Base-by-base conservation (phyloP, 2,329 filamentous ascomycete species). In the Fusarium bulbicola region DNA sequence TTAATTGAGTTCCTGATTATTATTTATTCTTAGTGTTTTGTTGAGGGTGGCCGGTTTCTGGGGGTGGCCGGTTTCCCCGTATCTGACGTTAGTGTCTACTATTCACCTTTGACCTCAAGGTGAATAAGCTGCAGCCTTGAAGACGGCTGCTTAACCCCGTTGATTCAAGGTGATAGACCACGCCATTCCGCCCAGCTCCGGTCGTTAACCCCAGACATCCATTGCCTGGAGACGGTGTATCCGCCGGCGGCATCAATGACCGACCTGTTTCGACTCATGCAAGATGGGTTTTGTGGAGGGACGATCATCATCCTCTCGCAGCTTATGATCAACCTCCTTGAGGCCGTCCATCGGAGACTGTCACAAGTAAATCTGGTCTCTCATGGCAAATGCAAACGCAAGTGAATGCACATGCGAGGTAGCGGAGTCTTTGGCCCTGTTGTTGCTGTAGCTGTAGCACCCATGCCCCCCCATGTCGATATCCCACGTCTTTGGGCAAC, bases 131-230 rank as follows among this genome's bases (percentile, higher is more conserved):
- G 21, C 20, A 24, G 28, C 39, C 36, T 39, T 62, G 66, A 36
- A 30, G 43, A 37, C 65, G 39, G 40, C 37, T 70, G 61, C 30
- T 65, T 46, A 60, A 73, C 45, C 50, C 45, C 45, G 50, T 69
- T 45, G 43, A 50, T 45, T 47, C 43, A 58, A 53, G 40, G 24
- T 24, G 47, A 60, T 39, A 42, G 49, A 66, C 57, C 63, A 66
- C 65, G 66, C 70, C 66, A 73, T 73, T 61, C 58, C 66, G 53
- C 66, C 54, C 60, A 59, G 45, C 57, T 73, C 70, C 70, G 70
- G 57, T 43, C 26, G n/a, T 63, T 43, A 64, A 59, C 65, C 59
- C 65, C 59, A 61, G 59, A 28, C 34, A 39, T 32, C 26, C 14
- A 45, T 37, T 21, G 36, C 49, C 12, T 47, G 12, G 32, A 52